Evolutionary conservation across 306 rosid genomes (phyloP).

Genomic region (Cercis canadensis): DNA sequence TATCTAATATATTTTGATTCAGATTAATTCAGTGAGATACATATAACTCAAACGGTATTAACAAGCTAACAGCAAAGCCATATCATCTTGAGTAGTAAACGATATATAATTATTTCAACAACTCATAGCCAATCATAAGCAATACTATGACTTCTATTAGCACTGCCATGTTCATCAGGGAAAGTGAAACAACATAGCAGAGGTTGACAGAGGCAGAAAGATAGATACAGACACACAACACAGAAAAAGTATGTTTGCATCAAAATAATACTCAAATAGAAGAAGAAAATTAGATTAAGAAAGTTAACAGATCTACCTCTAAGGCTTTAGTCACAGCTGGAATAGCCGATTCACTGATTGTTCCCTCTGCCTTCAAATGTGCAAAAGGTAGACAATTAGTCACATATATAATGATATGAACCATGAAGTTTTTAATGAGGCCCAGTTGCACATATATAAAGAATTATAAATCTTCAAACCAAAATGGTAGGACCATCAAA

Average conservation of each 20-base stretch:
- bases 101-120: no score
- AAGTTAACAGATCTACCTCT: slow-evolving; percentile 43
- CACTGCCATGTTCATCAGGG: not conserved
- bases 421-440: no score
- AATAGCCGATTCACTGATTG: slow-evolving; percentile 58
- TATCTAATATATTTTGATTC: not conserved
- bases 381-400: slow-evolving; percentile 19
- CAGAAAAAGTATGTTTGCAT: not conserved
- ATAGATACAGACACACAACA: no score
- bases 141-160: not conserved
- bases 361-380: slow-evolving; percentile 73
- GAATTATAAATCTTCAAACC: no score
- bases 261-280: not conserved
- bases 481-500: no score
- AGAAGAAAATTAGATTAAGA: not conserved
- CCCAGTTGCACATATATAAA: no score
- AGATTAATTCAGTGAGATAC: not conserved
- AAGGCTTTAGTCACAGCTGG: slow-evolving; percentile 55
- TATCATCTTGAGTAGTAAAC: no score
- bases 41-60: no score
- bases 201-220: no score
- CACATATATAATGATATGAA: no score
- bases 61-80: no score
- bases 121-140: not conserved
- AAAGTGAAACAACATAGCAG: not conserved